Evolutionary conservation across 768 basidiomycete genomes (phyloP).

Genomic region (Austroboletus eburneus): DNA sequence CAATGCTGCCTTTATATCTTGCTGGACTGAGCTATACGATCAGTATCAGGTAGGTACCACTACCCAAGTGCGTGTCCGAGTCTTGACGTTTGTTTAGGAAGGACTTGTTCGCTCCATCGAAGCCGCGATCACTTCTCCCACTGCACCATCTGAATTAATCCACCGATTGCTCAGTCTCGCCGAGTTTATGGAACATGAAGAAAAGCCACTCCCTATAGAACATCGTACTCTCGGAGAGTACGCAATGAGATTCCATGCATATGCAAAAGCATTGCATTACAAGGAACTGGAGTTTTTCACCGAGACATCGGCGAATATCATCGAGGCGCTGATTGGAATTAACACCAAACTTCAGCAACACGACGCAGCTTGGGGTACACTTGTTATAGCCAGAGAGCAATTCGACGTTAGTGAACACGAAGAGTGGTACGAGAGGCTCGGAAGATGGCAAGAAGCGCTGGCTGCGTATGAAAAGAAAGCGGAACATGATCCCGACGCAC

Average conservation of each 20-base stretch:
- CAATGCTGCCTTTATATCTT: slow-evolving; percentile 97
- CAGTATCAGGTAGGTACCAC: slow-evolving; percentile 75
- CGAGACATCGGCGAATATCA: slow-evolving; percentile 84
- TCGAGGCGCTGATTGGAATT: slow-evolving; percentile 93
- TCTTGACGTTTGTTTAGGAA: slow-evolving; percentile 53
- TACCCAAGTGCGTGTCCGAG: neutral
- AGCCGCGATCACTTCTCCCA: slow-evolving; percentile 71
- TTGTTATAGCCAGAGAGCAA: slow-evolving; percentile 83
- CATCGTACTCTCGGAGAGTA: slow-evolving; percentile 91
- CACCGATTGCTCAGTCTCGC: slow-evolving; percentile 90
- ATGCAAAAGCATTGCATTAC: slow-evolving; percentile 97
- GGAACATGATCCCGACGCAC: slow-evolving; percentile 67
- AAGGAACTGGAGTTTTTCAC: slow-evolving; percentile 97
- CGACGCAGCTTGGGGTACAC: slow-evolving; percentile 96
- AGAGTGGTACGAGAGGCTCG: slow-evolving; percentile 97
- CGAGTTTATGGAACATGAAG: slow-evolving; percentile 99
- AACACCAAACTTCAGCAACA: slow-evolving; percentile 96
- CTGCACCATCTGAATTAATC: slow-evolving; percentile 82
- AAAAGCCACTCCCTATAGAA: slow-evolving; percentile 91
- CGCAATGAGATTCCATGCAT: slow-evolving; percentile 89
- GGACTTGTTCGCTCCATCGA: slow-evolving; percentile 91
- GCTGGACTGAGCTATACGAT: slow-evolving; percentile 94
- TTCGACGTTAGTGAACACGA: slow-evolving; percentile 92
- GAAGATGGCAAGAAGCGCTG: slow-evolving; percentile 93
- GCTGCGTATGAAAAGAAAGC: slow-evolving; percentile 78